phyloP scores from a whole-genome alignment of 2,329 filamentous ascomycete species.

The Diaporthe vaccinii region DNA sequence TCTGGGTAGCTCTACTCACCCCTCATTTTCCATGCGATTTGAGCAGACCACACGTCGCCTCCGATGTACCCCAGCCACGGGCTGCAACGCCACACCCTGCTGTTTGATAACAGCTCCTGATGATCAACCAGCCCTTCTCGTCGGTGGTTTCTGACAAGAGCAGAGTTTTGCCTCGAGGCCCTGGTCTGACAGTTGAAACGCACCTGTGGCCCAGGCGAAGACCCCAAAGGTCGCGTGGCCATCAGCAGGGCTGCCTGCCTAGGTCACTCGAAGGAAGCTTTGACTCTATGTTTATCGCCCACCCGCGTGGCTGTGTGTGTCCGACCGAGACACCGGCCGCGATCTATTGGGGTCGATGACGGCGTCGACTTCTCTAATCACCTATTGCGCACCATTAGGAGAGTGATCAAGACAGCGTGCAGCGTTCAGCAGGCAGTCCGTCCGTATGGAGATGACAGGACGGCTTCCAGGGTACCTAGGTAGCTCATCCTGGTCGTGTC shows the following conservation, averaged over 20 bases:
- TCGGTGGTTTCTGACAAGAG: slow-evolving; percentile 13
- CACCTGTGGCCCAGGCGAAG: slow-evolving; percentile 16
- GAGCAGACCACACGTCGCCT: slow-evolving; percentile 6
- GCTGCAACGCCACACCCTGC: slow-evolving; percentile 19
- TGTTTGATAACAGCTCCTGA: slow-evolving; percentile 10
- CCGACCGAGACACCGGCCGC: slow-evolving; percentile 12
- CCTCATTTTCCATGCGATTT: slow-evolving; percentile 10
- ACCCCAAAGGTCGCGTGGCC: slow-evolving; percentile 18
- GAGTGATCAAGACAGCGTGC: background rate
- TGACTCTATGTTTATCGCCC: slow-evolving; percentile 35
- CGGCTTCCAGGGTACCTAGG: slow-evolving; percentile 24
- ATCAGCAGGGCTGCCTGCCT: background rate
- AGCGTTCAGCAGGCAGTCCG: background rate
- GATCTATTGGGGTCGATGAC: background rate
- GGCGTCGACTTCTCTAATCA: background rate
- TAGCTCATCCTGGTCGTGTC: slow-evolving; percentile 27
- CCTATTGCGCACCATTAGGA: background rate
- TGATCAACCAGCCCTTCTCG: background rate
- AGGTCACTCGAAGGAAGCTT: slow-evolving; percentile 28
- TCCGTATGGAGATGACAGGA: background rate
- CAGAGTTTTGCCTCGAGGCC: slow-evolving; percentile 20
- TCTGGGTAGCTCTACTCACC: background rate
- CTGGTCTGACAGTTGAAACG: slow-evolving; percentile 31
- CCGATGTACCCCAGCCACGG: slow-evolving; percentile 2
- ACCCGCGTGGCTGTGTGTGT: slow-evolving; percentile 24